A percentile compares a stretch with the other conserved stretches of the same genome.
Conservation (phyloP, 108 stramenopile species). For the Bacterosira constricta region DNA sequence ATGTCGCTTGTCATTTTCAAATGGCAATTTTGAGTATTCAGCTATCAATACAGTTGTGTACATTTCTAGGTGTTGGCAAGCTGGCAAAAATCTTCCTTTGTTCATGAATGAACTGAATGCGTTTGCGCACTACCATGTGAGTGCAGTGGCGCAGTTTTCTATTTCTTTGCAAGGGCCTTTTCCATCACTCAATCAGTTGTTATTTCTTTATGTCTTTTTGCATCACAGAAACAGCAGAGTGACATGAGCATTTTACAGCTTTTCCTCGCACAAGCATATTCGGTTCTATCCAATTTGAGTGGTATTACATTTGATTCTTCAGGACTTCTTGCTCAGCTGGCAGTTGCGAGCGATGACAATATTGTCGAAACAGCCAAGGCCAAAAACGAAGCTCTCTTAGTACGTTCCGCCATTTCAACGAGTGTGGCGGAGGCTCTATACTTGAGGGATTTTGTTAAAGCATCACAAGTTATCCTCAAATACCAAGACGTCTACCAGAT, state of each 20-base stretch:
- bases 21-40: constrained; percentile 8
- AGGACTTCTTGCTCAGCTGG: background rate
- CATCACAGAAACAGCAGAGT: constrained; percentile 2
- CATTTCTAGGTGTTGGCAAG: background rate
- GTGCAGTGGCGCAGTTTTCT: background rate
- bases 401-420: background rate
- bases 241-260: constrained; percentile 12
- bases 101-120: constrained; percentile 12
- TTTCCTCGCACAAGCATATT: constrained; percentile 11
- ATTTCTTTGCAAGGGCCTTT: background rate
- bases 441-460: constrained; percentile 10
- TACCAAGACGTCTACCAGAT: constrained; percentile 3
- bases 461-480: background rate
- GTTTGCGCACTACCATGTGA: constrained; percentile 8
- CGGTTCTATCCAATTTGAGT: constrained; percentile 8
- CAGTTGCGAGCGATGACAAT: background rate
- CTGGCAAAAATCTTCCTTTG: constrained; percentile 10
- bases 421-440: constrained; percentile 3
- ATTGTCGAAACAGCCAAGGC: constrained; percentile 1
- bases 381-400: constrained; percentile 6
- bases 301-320: constrained; percentile 7
- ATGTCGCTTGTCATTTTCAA: constrained; percentile 21
- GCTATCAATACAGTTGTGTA: constrained; percentile 15
- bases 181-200: background rate
- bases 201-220: background rate